Evolutionary conservation across 352 stramenopile genomes (phyloP), one percentile per base, ranked within the genome.

Genomic region (Phytophthora boehmeriae): DNA sequence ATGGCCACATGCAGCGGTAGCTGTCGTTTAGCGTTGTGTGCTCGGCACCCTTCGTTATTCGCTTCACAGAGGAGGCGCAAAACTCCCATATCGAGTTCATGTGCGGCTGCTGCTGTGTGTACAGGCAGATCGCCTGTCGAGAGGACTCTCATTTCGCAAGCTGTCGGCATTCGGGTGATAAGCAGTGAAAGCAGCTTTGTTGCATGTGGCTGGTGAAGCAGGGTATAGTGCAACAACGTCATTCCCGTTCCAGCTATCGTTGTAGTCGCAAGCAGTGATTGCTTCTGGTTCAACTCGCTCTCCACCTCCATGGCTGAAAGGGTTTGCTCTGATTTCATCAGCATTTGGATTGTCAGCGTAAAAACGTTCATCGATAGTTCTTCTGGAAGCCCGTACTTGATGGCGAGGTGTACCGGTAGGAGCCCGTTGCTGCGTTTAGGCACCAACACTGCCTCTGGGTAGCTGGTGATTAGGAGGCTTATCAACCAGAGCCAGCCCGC

Each of bases 181-280:
- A 92, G 17, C 19, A 67, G 34, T 11, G 68, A 55, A 0, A 88
- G 36, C 19, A 87, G 51, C n/a, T 27, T 34, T 0, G 60, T 59
- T n/a, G 56, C 43, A 14, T 48, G 25, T 5, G 70, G 55, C 5
- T 81, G 68, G 51, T 90, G 76, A 0, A 90, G 47, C 6, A 90
- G 48, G 10, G 59, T 66, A 27, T 88, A 92, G 17, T 90, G 83
- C 25, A 92, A 52, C 13, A 90, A 59, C 6, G 83, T 88, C 19
- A 69, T 85, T 14, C 58, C 52, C 8, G 71, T 86, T 1, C 43
- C 60, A 13, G 27, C 8, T 25, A 88, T 73, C 19, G 68, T 83
- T 13, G 60, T 73, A 30, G 52, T 43, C 27, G 49, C 38, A 13
- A 76, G 41, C 5, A 66, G n/a, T 1, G 42, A 9, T 8, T 46